These are phyloP conservation scores for Gentiana straminea DNA, from an alignment of 257 asterid species.

Conservation along the genomic window DNA sequence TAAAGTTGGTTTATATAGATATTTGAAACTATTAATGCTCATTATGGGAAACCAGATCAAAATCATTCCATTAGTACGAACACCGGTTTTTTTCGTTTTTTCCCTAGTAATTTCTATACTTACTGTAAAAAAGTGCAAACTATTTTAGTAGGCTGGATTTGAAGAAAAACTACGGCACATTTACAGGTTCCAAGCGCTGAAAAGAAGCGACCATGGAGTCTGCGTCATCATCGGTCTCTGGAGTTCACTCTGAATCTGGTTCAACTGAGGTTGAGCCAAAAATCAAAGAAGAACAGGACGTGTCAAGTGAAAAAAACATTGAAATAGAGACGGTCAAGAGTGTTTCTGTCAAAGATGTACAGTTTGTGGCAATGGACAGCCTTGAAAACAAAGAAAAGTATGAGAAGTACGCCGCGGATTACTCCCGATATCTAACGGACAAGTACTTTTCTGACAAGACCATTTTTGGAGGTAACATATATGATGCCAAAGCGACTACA, in stretches of 20 bases:
- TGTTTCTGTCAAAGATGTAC: conserved; percentile 1
- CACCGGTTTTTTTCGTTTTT: too few species aligned
- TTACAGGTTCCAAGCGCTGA: too few species aligned
- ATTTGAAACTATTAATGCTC: too few species aligned
- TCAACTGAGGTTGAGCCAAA: conserved; percentile 8
- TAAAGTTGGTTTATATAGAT: too few species aligned
- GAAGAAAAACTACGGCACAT: neutral
- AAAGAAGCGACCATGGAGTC: conserved; percentile 6
- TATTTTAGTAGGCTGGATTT: too few species aligned
- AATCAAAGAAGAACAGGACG: conserved; percentile 19
- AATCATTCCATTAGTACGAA: too few species aligned
- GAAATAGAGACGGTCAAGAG: conserved; percentile 1
- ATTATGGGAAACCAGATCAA: too few species aligned
- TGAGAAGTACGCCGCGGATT: conserved; percentile 53
- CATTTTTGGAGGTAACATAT: conserved; percentile 50
- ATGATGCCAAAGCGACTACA: too few species aligned
- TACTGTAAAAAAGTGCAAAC: too few species aligned
- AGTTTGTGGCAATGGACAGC: too few species aligned
- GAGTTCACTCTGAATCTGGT: conserved; percentile 14
- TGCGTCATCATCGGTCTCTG: conserved; percentile 14
- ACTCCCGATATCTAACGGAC: conserved; percentile 40
- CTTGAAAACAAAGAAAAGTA: conserved; percentile 26
- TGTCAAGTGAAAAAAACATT: conserved; percentile 6
- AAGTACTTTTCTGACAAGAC: conserved; percentile 88
- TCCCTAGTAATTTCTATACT: too few species aligned